Evolutionary conservation across 1,139 yeast species (phyloP).

Genomic region (Candida smagusa): DNA sequence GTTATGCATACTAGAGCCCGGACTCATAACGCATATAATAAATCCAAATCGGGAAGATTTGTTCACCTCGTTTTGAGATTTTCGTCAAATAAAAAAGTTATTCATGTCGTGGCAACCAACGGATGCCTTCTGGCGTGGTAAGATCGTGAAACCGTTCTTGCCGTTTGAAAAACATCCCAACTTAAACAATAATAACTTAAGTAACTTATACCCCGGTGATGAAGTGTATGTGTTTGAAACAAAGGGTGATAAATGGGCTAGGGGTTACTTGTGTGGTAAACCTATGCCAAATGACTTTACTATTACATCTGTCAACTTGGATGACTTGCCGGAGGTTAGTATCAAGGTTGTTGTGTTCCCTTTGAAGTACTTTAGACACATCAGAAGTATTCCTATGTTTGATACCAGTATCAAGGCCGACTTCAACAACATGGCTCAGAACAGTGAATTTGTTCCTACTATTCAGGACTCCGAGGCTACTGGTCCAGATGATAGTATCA

Average conservation of each 20-base stretch:
- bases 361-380: constrained; percentile 43
- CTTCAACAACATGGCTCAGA: constrained; percentile 28
- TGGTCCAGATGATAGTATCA: constrained; percentile 14
- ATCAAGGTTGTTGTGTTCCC: constrained; percentile 61
- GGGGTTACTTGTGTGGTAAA: constrained; percentile 65
- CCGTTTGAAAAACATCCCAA: constrained; percentile 55
- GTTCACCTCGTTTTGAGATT: constrained; percentile 1
- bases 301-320: constrained; percentile 57
- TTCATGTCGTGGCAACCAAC: constrained; percentile 39
- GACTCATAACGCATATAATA: neutral
- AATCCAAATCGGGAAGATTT: neutral
- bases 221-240: constrained; percentile 76
- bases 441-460: constrained; percentile 39
- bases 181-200: constrained; percentile 38
- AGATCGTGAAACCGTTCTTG: constrained; percentile 55
- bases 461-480: constrained; percentile 41
- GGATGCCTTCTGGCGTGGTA: constrained; percentile 42
- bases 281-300: constrained; percentile 72
- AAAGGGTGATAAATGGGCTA: constrained; percentile 65
- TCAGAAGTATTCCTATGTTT: constrained; percentile 32
- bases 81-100: neutral
- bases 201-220: constrained; percentile 75
- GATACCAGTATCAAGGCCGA: constrained; percentile 24
- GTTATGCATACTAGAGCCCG: neutral
- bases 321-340: constrained; percentile 56